Evolutionary conservation across 2,329 filamentous ascomycete species (phyloP).

Genomic region (Hypoxylon sp.): DNA sequence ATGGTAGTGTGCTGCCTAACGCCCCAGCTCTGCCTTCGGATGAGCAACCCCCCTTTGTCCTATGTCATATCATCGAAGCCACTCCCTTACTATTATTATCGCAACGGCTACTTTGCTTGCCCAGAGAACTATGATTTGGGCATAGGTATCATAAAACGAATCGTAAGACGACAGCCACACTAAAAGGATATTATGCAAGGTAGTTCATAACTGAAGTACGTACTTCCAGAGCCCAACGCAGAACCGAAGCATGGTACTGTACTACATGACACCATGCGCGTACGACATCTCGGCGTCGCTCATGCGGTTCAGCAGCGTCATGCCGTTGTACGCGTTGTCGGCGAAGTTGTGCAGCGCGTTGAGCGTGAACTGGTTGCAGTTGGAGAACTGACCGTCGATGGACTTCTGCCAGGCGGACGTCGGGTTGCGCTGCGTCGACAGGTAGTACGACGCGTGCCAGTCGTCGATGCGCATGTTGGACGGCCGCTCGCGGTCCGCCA

Average conservation of each 20-base stretch:
- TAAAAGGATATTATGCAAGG: neutral
- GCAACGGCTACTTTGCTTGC: neutral
- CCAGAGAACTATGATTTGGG: neutral
- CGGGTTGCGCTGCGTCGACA: slow-evolving; percentile 57
- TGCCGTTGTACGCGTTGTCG: slow-evolving; percentile 61
- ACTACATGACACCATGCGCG: neutral
- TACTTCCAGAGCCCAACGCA: neutral
- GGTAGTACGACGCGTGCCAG: slow-evolving; percentile 45
- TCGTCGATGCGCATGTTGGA: slow-evolving; percentile 53
- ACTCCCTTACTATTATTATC: neutral
- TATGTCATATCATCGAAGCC: neutral
- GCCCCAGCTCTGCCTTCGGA: neutral
- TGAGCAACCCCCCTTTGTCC: neutral
- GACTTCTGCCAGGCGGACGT: slow-evolving; percentile 61
- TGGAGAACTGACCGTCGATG: slow-evolving; percentile 62
- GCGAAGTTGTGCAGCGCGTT: slow-evolving; percentile 62
- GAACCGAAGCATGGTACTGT: neutral
- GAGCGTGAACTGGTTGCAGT: slow-evolving; percentile 62
- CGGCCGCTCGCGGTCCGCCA: slow-evolving; percentile 47
- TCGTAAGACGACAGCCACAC: too few species aligned
- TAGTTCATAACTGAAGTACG: neutral
- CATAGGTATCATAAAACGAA: slow-evolving; percentile 4
- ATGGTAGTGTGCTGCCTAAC: slow-evolving; percentile 1
- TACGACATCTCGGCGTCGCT: neutral
- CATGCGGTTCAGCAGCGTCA: slow-evolving; percentile 51